Evolutionary conservation across 2,329 filamentous ascomycete genomes (phyloP).

Genomic region (Aspergillus hortae): DNA sequence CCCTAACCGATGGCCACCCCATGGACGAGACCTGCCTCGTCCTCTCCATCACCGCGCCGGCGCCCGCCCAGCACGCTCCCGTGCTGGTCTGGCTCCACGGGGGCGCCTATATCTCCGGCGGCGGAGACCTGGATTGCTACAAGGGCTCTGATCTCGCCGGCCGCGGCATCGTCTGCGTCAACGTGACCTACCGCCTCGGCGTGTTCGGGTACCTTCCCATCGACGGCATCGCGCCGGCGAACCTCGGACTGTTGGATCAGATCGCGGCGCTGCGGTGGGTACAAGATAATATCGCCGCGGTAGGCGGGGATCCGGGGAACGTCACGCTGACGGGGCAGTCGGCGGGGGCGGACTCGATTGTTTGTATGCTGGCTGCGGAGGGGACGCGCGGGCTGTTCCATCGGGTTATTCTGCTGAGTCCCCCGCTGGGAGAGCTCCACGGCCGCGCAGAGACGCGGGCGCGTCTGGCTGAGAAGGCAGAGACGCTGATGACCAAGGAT

Average conservation of each 20-base stretch:
- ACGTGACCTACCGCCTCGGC: slow-evolving; percentile 11
- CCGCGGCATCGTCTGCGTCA: slow-evolving; percentile 9
- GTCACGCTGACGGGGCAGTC: not conserved
- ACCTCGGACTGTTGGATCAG: not conserved
- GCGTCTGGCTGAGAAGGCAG: not conserved
- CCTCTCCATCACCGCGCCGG: not conserved
- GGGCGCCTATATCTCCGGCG: slow-evolving; percentile 13
- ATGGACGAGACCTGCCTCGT: not conserved
- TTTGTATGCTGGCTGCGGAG: not conserved
- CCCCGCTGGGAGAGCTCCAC: not conserved
- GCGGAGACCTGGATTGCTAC: slow-evolving; percentile 12
- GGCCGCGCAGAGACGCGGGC: not conserved
- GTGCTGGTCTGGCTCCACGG: slow-evolving; percentile 15
- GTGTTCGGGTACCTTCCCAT: slow-evolving; percentile 15
- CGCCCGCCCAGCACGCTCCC: slow-evolving; percentile 1
- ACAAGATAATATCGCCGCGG: not conserved
- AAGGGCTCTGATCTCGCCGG: slow-evolving; percentile 6
- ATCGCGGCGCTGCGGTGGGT: not conserved
- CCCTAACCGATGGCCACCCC: not conserved
- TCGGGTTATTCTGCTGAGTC: not conserved
- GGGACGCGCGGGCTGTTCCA: not conserved
- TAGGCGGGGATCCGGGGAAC: not conserved
- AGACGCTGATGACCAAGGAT: not conserved
- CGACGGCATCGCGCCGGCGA: slow-evolving; percentile 34
- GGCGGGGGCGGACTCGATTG: not conserved